A percentile compares a stretch with the other conserved stretches of the same genome.
Evolutionary conservation across 2,329 filamentous ascomycete species (phyloP).

Genomic region (Aspergillus sp.): DNA sequence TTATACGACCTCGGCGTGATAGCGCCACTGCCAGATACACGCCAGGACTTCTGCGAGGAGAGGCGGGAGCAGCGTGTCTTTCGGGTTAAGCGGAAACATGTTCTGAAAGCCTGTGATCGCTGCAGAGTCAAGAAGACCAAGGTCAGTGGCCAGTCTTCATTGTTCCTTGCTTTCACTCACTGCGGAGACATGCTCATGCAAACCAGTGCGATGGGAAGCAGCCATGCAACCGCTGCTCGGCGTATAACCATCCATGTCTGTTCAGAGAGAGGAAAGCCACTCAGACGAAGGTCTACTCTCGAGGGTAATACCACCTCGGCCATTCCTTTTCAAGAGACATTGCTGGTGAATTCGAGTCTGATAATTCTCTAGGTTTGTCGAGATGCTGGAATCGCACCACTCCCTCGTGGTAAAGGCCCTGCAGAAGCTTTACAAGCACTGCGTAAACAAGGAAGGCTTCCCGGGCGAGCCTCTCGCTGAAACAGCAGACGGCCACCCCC

Average conservation of each 20-base stretch:
- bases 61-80: constrained; percentile 32
- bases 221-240: constrained; percentile 35
- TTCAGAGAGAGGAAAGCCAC: constrained; percentile 37
- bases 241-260: constrained; percentile 36
- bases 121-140: constrained; percentile 39
- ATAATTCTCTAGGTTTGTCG: constrained; percentile 27
- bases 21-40: constrained; percentile 22
- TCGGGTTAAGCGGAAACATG: constrained; percentile 37
- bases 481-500: constrained; percentile 30
- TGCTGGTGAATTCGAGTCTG: constrained; percentile 1
- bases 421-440: constrained; percentile 34
- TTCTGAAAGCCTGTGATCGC: constrained; percentile 37
- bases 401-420: constrained; percentile 34
- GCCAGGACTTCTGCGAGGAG: constrained; percentile 20
- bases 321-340: background rate
- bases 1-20: constrained; percentile 25
- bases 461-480: constrained; percentile 33
- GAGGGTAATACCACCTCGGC: constrained; percentile 23
- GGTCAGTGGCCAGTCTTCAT: no score
- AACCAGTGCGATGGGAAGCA: constrained; percentile 37
- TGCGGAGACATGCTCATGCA: constrained; percentile 9
- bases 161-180: no score
- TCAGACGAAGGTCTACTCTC: constrained; percentile 36
- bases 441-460: constrained; percentile 34
- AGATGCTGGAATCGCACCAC: constrained; percentile 37